Evolutionary conservation across 2,329 filamentous ascomycete species (phyloP).

Genomic region (Arthrobotrys entomopaga): DNA sequence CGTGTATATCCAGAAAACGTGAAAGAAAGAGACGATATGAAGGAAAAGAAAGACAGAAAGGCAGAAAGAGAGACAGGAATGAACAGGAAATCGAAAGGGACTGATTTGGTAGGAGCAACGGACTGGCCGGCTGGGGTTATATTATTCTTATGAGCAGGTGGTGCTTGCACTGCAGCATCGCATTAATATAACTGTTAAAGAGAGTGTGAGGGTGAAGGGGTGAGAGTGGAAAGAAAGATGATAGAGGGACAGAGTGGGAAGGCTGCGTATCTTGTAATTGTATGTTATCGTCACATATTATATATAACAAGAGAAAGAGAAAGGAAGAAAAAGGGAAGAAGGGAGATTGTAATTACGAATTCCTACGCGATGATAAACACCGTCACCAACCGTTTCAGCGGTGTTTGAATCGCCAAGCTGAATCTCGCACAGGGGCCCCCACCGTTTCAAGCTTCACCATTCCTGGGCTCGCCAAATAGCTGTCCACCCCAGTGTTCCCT

Average conservation of each 20-base stretch:
- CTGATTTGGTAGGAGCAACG: conserved; percentile 30
- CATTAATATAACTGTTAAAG: neutral
- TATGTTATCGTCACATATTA: no score
- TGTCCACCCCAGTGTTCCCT: no score
- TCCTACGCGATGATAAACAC: neutral
- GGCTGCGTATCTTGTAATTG: no score
- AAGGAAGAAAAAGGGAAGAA: no score
- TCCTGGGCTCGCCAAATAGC: no score
- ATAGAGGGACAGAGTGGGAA: no score
- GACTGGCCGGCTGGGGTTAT: conserved; percentile 10
- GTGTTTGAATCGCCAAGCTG: conserved; percentile 33
- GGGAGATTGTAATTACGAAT: no score
- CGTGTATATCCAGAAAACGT: neutral
- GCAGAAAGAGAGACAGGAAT: neutral
- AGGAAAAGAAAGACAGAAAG: neutral
- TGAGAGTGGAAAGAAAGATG: no score
- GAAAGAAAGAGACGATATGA: neutral
- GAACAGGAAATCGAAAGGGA: neutral
- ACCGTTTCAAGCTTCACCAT: conserved; percentile 40
- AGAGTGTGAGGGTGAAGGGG: no score
- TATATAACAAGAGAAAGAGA: no score
- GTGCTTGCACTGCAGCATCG: conserved; percentile 31
- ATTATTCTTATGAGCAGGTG: conserved; percentile 19
- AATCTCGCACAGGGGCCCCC: conserved; percentile 27
- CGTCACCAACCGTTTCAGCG: conserved; percentile 33